Conservation (phyloP, 148 eudicot species). For the Talinum fruticosum region DNA sequence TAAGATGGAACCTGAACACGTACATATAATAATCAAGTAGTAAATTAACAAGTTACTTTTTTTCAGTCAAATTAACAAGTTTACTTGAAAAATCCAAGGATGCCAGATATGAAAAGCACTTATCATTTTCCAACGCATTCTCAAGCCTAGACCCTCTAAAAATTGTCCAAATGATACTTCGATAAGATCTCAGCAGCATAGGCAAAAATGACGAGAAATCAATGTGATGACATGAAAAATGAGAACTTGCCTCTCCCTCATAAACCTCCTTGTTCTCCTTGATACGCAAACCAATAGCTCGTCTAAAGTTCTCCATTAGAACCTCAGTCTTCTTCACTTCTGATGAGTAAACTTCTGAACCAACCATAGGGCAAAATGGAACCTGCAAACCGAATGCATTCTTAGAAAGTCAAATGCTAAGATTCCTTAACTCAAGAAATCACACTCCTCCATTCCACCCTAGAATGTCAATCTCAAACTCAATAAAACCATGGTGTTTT, state of each 20-base stretch:
- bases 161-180: not conserved
- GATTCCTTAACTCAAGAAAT: not conserved
- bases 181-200: not conserved
- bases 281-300: constrained; percentile 94
- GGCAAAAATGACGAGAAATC: not conserved
- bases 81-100: not conserved
- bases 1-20: constrained; percentile 8
- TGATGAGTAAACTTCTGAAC: constrained; percentile 97
- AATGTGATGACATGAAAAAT: not conserved
- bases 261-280: constrained; percentile 98
- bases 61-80: not conserved
- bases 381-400: constrained; percentile 42
- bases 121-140: not conserved
- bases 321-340: constrained; percentile 99
- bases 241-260: constrained; percentile 85
- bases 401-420: not conserved
- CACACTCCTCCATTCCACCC: not conserved
- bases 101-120: not conserved
- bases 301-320: constrained; percentile 89
- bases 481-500: not conserved
- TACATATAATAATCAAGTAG: not conserved
- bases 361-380: constrained; percentile 99
- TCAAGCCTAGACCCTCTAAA: not conserved
- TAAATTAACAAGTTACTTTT: not conserved
- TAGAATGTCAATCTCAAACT: not conserved